Evolutionary conservation across 208 protist genomes (phyloP).

Genomic region (Trypanosoma avium): DNA sequence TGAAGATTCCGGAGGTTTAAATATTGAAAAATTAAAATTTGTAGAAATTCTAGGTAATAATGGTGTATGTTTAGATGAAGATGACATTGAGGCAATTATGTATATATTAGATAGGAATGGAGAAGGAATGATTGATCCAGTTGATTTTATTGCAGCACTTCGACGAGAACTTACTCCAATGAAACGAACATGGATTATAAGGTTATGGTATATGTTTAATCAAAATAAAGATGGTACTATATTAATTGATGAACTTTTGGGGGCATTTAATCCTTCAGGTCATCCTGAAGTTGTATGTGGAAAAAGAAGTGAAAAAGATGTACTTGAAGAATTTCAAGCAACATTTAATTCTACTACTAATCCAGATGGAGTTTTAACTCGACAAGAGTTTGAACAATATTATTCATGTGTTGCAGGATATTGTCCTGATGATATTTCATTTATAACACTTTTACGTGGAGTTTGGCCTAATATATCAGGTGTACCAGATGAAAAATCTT

Average conservation of each 20-base stretch:
- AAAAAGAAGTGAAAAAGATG: constrained; percentile 33
- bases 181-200: constrained; percentile 56
- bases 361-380: constrained; percentile 66
- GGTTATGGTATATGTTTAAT: constrained; percentile 56
- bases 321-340: constrained; percentile 49
- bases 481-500: constrained; percentile 28
- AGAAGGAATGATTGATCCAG: constrained; percentile 53
- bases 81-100: constrained; percentile 63
- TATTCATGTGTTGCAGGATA: constrained; percentile 61
- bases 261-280: constrained; percentile 36
- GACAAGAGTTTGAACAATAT: constrained; percentile 87
- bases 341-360: constrained; percentile 85
- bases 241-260: constrained; percentile 41
- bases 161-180: constrained; percentile 47
- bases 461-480: constrained; percentile 52
- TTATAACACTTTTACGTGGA: constrained; percentile 56
- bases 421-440: constrained; percentile 56
- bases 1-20: constrained; percentile 52
- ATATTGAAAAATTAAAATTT: constrained; percentile 43
- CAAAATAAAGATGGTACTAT: constrained; percentile 45
- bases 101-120: constrained; percentile 62
- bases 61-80: constrained; percentile 42
- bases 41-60: constrained; percentile 35
- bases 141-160: constrained; percentile 70
- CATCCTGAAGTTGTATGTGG: constrained; percentile 67